Evolutionary conservation across 129 eudicot species (phyloP).

Genomic region (Smallanthus sonchifolius): DNA sequence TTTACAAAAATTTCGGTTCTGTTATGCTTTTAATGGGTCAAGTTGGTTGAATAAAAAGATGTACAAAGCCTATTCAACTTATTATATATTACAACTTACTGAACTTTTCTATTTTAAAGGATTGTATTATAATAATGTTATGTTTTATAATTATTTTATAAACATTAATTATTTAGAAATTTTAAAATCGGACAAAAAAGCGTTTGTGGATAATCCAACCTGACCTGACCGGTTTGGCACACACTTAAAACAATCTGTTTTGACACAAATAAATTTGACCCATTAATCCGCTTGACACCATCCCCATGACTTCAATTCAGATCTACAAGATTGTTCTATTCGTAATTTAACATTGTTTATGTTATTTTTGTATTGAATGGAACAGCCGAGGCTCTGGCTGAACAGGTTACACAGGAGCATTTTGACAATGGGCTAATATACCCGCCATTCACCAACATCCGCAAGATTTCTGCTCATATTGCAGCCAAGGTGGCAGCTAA

Average conservation of each 20-base stretch:
- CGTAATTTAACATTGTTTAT: neutral
- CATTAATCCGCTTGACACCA: too few species aligned
- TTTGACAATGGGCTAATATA: constrained; percentile 71
- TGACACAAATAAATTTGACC: too few species aligned
- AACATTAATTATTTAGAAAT: neutral
- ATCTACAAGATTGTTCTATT: neutral
- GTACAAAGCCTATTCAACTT: neutral
- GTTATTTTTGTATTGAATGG: neutral
- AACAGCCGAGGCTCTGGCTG: constrained; percentile 88
- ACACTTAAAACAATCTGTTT: neutral
- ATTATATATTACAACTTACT: neutral
- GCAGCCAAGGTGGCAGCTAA: constrained; percentile 42
- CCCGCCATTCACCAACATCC: constrained; percentile 80
- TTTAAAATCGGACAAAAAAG: neutral
- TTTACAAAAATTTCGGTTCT: neutral
- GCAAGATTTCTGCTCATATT: constrained; percentile 48
- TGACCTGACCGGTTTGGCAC: neutral
- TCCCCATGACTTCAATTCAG: neutral
- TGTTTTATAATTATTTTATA: too few species aligned
- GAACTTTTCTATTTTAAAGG: neutral
- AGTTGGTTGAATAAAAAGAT: neutral
- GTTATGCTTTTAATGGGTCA: neutral
- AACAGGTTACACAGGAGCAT: constrained; percentile 73
- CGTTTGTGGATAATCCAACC: neutral
- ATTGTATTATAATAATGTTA: neutral